phyloP scores from a whole-genome alignment of 1,284 basidiomycete species.

The Marasmius fiardii region DNA sequence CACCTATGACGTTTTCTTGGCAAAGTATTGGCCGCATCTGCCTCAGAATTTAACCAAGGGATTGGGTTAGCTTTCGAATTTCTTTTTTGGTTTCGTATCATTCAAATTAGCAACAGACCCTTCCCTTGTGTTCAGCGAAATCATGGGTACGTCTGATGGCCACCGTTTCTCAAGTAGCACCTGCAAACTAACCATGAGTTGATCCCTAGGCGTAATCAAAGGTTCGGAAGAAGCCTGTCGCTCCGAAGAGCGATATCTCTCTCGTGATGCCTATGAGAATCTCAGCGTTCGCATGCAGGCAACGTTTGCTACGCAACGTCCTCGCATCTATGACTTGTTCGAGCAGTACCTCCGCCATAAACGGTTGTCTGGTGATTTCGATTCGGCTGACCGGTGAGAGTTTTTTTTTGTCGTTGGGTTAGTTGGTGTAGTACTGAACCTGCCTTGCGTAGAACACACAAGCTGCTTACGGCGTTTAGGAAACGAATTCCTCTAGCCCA shows the following conservation, averaged over 20 bases:
- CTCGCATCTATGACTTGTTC: slow-evolving; percentile 54
- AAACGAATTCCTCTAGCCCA: slow-evolving; percentile 23
- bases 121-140: slow-evolving; percentile 61
- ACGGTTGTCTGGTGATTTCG: slow-evolving; percentile 40
- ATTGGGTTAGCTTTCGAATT: slow-evolving; percentile 40
- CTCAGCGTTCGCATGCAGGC: slow-evolving; percentile 52
- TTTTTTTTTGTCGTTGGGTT: background rate
- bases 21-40: slow-evolving; percentile 64
- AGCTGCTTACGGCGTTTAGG: slow-evolving; percentile 40
- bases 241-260: slow-evolving; percentile 34
- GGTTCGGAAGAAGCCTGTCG: slow-evolving; percentile 54
- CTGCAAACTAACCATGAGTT: background rate
- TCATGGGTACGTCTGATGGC: slow-evolving; percentile 45
- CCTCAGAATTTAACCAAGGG: slow-evolving; percentile 51
- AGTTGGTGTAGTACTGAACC: slow-evolving; percentile 10
- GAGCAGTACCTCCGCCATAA: slow-evolving; percentile 50
- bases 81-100: background rate
- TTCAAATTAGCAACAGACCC: slow-evolving; percentile 40
- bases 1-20: slow-evolving; percentile 49
- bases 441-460: slow-evolving; percentile 40
- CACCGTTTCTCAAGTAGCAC: too few species aligned
- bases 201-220: slow-evolving; percentile 55
- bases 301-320: slow-evolving; percentile 49
- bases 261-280: slow-evolving; percentile 39
- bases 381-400: slow-evolving; percentile 59